These are phyloP conservation scores for Chloris gayana DNA, from an alignment of 176 grass and related monocot species.

Conservation along the genomic window DNA sequence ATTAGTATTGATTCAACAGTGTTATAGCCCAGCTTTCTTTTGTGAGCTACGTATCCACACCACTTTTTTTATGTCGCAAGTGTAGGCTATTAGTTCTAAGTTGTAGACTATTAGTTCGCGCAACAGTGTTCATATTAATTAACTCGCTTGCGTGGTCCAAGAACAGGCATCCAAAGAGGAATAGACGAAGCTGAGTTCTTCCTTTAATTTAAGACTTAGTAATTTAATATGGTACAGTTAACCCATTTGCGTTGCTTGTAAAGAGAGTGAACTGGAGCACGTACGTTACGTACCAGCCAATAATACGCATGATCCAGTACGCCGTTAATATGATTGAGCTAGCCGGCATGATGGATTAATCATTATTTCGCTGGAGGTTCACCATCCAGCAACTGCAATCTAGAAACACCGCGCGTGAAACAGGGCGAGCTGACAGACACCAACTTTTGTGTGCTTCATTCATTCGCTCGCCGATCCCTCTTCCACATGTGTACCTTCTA, in stretches of 20 bases:
- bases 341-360: neutral
- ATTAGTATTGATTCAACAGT: neutral
- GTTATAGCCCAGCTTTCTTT: neutral
- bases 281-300: neutral
- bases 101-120: neutral
- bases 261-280: neutral
- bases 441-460: conserved; percentile 2
- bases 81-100: too few species aligned
- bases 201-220: too few species aligned
- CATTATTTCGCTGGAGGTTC: neutral
- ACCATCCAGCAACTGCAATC: neutral
- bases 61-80: too few species aligned
- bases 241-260: neutral
- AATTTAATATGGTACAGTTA: neutral
- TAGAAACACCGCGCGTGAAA: neutral
- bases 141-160: neutral
- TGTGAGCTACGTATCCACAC: neutral
- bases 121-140: neutral
- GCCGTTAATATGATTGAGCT: neutral
- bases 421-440: neutral
- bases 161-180: neutral
- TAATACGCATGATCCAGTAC: neutral
- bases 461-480: neutral
- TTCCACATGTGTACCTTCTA: neutral
- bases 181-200: neutral